Base-by-base conservation (phyloP, 139 green algal genomes). In the Tetraselmis striata region DNA sequence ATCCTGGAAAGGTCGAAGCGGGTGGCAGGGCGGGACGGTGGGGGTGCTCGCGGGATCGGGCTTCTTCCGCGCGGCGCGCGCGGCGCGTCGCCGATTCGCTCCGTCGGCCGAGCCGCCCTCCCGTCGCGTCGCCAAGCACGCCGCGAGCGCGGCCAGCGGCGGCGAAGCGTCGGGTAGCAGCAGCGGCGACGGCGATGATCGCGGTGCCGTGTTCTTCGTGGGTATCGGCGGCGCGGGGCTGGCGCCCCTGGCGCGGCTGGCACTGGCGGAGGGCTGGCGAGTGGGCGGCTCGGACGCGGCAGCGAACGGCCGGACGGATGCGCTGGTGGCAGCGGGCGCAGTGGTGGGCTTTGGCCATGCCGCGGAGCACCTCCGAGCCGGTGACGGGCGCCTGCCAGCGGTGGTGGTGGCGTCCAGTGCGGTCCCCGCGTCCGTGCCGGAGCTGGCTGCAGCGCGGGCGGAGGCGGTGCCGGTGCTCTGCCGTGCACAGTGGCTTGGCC, bases 161-260 rank as follows among this genome's bases (percentile, higher is more conserved):
- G n/a, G 45, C 45, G 45, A 67, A 5, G 45, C 45, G 45, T 67
- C 45, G 45, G 18, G 45, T 67, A 67, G 45, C 45, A 18, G 11
- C 45, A 18, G 18, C 11, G 18, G 45, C 5, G 45, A 18, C 45
- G 18, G 45, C 45, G 18, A 18, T 18, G 45, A 18, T 67, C 5
- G 11, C 45, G 45, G 18, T 18, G 45, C 18, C 45, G 45, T 67
- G 5, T 67, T 67, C 45, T 67, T 67, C 78, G 78, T 76, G 23
- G 78, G 78, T 31, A 82, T 82, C 32, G 78, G 78, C 24, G 78
- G 78, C 31, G 32, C 31, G 11, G 78, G 78, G 2, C 32, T 82
- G 23, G 32, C 78, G 11, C 32, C 32, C 31, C 31, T 82, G 11
- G 78, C 78, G n/a, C 24, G 24, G 78, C 32, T 82, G 1, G 78